Evolutionary conservation across 345 rosid genomes (phyloP).

Genomic region (Camelina hispida): DNA sequence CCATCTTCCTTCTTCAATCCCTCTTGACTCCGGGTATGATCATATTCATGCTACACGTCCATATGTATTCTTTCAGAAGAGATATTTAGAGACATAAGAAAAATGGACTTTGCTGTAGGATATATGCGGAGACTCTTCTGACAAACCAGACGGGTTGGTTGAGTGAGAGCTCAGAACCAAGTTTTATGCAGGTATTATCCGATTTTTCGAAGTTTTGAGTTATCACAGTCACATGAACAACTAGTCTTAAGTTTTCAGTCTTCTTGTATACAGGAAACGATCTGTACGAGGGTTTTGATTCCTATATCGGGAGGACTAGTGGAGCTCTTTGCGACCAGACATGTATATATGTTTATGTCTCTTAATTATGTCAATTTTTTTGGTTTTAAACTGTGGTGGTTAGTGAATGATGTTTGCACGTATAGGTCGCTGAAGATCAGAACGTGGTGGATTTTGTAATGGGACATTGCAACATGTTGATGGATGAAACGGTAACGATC

Average conservation of each 20-base stretch:
- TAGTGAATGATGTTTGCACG: conserved; percentile 11
- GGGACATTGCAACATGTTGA: conserved; percentile 55
- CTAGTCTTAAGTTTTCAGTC: not conserved
- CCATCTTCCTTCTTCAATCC: conserved; percentile 66
- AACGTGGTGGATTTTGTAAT: conserved; percentile 64
- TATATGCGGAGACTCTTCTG: conserved; percentile 68
- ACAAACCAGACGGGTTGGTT: conserved; percentile 78
- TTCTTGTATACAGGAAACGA: conserved; percentile 56
- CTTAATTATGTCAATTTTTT: not conserved
- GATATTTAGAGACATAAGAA: not conserved
- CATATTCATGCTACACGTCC: not conserved
- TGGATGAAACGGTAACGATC: conserved; percentile 53
- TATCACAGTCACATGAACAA: not conserved
- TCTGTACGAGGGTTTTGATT: conserved; percentile 81
- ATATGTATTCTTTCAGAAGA: not conserved
- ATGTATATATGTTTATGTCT: conserved; percentile 61
- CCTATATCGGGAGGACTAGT: conserved; percentile 81
- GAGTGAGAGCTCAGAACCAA: conserved; percentile 56
- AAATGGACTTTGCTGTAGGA: conserved; percentile 46
- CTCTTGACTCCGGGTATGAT: conserved; percentile 68
- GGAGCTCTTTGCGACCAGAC: conserved; percentile 77
- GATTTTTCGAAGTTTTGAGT: not conserved
- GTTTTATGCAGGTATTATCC: conserved; percentile 50
- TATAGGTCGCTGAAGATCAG: conserved; percentile 78
- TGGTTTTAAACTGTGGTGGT: not conserved